Evolutionary conservation across 169 alveolate genomes (phyloP).

Genomic region (Sarcocystis neurona): DNA sequence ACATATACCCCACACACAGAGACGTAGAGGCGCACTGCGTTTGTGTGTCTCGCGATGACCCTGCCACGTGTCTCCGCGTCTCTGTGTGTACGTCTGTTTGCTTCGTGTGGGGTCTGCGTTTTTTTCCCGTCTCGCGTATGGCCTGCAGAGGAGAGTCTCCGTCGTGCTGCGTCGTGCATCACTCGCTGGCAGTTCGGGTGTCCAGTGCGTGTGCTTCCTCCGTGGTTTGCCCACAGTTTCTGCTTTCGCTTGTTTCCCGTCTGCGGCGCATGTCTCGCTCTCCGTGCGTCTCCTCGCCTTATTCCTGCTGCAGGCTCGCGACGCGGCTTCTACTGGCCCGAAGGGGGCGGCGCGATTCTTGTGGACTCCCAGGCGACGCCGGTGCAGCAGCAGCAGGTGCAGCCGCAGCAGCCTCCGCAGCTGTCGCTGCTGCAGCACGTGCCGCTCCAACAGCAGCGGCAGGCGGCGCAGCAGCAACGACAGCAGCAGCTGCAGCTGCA

Average conservation of each 20-base stretch:
- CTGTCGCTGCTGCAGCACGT: conserved; percentile 40
- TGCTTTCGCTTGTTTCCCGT: neutral
- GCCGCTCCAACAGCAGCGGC: conserved; percentile 33
- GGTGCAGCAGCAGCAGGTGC: neutral
- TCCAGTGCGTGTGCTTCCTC: too few species aligned
- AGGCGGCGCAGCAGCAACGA: neutral
- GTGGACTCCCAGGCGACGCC: neutral
- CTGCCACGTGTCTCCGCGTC: too few species aligned
- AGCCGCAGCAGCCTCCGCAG: conserved; percentile 50
- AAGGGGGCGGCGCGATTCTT: neutral
- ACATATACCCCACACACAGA: neutral
- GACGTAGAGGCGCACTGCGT: neutral
- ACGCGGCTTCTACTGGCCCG: neutral
- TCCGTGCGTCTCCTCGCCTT: neutral
- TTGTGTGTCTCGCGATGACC: neutral
- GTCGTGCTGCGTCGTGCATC: too few species aligned
- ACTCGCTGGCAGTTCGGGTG: too few species aligned
- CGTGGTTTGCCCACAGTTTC: too few species aligned
- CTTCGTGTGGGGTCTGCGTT: too few species aligned
- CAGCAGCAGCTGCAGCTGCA: too few species aligned
- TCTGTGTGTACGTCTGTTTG: too few species aligned
- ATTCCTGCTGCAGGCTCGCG: neutral
- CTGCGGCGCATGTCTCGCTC: neutral
- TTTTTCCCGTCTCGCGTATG: too few species aligned
- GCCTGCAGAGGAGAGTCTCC: too few species aligned